phyloP scores from a whole-genome alignment of 2,329 filamentous ascomycete species.

The Pyricularia sp. region DNA sequence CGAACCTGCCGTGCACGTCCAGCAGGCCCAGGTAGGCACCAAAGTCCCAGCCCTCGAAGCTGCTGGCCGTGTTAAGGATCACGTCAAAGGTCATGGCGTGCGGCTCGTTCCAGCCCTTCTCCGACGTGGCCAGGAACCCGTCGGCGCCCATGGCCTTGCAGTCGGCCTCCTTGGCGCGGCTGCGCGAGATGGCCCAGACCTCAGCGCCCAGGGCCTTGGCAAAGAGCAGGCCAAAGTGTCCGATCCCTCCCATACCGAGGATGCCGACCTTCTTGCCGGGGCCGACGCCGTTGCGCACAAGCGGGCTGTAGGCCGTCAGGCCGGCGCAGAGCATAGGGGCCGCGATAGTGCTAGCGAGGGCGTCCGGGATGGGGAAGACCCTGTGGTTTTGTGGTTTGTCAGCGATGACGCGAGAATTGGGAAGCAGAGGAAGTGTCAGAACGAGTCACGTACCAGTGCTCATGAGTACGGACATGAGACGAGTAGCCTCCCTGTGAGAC shows the following conservation, averaged over 20 bases:
- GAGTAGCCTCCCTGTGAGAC: slow-evolving; percentile 45
- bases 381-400: slow-evolving; percentile 15
- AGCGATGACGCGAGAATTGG: background rate
- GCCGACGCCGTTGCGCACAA: slow-evolving; percentile 61
- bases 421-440: background rate
- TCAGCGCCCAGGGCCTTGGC: slow-evolving; percentile 53
- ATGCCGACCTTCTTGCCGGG: slow-evolving; percentile 70
- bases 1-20: slow-evolving; percentile 70
- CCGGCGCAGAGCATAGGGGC: slow-evolving; percentile 80
- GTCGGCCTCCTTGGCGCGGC: slow-evolving; percentile 47
- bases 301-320: slow-evolving; percentile 65
- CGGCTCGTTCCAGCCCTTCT: slow-evolving; percentile 42
- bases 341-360: slow-evolving; percentile 45
- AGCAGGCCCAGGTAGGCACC: slow-evolving; percentile 62
- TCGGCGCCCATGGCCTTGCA: slow-evolving; percentile 45
- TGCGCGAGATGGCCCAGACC: slow-evolving; percentile 47
- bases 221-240: slow-evolving; percentile 59
- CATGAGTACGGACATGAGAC: slow-evolving; percentile 37
- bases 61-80: slow-evolving; percentile 63
- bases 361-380: slow-evolving; percentile 64
- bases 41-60: slow-evolving; percentile 54
- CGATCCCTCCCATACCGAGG: slow-evolving; percentile 59
- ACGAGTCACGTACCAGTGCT: slow-evolving; percentile 46
- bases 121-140: slow-evolving; percentile 44
- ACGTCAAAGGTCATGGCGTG: slow-evolving; percentile 58